Evolutionary conservation across 257 asterid genomes (phyloP).

Genomic region (Sherardia arvensis): DNA sequence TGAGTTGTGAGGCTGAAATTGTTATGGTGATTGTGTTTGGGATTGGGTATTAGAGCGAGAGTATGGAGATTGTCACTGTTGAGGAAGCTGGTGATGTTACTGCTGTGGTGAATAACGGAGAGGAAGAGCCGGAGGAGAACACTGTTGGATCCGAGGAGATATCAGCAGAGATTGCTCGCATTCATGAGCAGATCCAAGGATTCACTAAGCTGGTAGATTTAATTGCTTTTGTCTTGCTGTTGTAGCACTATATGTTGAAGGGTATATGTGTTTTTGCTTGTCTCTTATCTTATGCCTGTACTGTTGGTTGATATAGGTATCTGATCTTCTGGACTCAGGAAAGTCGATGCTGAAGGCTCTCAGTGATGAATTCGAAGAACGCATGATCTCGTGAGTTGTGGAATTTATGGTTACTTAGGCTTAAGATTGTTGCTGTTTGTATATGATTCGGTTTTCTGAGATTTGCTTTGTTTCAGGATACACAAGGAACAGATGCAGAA

Average conservation of each 20-base stretch:
- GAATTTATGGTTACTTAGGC: background rate
- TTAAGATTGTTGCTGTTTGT: slow-evolving; percentile 7
- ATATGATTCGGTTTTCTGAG: slow-evolving; percentile 12
- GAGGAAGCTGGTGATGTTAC: slow-evolving; percentile 16
- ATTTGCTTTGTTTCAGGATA: slow-evolving; percentile 33
- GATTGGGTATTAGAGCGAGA: slow-evolving; percentile 1
- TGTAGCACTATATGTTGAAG: background rate
- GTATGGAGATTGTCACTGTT: slow-evolving; percentile 35
- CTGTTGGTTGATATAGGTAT: slow-evolving; percentile 40
- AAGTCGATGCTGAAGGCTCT: slow-evolving; percentile 77
- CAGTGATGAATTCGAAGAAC: slow-evolving; percentile 73
- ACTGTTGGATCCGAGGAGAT: slow-evolving; percentile 51
- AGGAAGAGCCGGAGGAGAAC: slow-evolving; percentile 42
- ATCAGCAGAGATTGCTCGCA: slow-evolving; percentile 58
- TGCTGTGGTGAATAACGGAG: slow-evolving; percentile 26
- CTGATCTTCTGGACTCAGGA: slow-evolving; percentile 87
- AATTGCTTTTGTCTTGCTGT: background rate
- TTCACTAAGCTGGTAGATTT: slow-evolving; percentile 67
- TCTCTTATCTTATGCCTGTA: slow-evolving; percentile 10
- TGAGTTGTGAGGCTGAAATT: background rate
- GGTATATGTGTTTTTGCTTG: background rate
- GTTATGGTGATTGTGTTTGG: background rate
- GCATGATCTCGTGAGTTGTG: slow-evolving; percentile 52
- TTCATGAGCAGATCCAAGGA: slow-evolving; percentile 64
- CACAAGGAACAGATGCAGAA: slow-evolving; percentile 83